These are phyloP conservation scores for Porcisia deanei DNA, from an alignment of 208 protist species.

Conservation along the genomic window DNA sequence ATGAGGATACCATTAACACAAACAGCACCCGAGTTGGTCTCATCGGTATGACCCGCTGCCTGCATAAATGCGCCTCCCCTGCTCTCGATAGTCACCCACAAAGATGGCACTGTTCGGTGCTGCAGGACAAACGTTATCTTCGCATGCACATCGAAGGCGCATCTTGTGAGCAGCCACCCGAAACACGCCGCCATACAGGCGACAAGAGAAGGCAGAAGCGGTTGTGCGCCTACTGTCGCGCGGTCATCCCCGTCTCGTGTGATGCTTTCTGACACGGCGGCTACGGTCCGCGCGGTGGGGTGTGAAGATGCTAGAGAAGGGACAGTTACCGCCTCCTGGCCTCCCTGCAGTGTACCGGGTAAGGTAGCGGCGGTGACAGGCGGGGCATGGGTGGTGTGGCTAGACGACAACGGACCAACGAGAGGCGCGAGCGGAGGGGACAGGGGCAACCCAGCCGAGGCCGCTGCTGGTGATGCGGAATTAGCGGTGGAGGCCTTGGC, in stretches of 20 bases:
- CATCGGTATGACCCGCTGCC: background rate
- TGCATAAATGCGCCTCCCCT: background rate
- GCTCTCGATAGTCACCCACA: slow-evolving; percentile 1
- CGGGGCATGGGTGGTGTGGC: background rate
- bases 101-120: background rate
- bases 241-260: background rate
- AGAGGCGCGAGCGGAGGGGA: background rate
- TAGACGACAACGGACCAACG: background rate
- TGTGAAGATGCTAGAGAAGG: background rate
- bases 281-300: background rate
- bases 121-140: slow-evolving; percentile 15
- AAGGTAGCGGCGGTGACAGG: background rate
- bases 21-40: background rate
- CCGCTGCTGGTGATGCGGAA: background rate
- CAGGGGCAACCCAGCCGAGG: background rate
- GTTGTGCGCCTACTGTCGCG: background rate
- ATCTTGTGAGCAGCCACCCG: slow-evolving; percentile 21
- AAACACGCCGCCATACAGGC: slow-evolving; percentile 25
- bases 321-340: background rate
- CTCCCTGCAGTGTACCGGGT: background rate
- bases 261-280: background rate
- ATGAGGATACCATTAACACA: slow-evolving; percentile 8
- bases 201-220: slow-evolving; percentile 9
- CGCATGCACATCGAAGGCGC: background rate
- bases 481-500: background rate